A percentile compares a stretch with the other conserved stretches of the same genome.
Evolutionary conservation across 257 asterid species (phyloP).

Genomic region (Ehretia macrophylla): DNA sequence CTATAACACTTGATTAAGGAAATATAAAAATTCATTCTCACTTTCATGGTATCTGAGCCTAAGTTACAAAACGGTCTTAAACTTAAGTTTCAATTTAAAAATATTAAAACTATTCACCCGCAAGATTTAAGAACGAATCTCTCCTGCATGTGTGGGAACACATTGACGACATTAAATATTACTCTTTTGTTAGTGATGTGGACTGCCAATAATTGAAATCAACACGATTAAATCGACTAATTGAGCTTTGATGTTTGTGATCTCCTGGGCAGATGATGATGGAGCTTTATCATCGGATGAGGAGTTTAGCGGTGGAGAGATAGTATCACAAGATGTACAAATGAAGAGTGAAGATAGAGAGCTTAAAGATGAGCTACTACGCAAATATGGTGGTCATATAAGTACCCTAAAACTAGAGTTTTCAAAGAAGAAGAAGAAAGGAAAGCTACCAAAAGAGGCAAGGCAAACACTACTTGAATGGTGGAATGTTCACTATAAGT

Average conservation of each 20-base stretch:
- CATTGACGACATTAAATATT: too few relatives aligned
- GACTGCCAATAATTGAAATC: too few relatives aligned
- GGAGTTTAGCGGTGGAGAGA: conserved; percentile 63
- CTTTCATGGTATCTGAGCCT: too few relatives aligned
- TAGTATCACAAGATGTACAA: conserved; percentile 33
- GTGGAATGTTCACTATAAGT: conserved; percentile 81
- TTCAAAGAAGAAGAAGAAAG: conserved; percentile 87
- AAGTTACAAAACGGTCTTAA: too few relatives aligned
- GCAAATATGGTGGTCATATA: conserved; percentile 62
- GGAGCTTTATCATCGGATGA: conserved; percentile 63
- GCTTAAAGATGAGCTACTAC: conserved; percentile 57
- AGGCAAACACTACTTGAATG: conserved; percentile 61
- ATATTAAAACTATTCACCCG: too few relatives aligned
- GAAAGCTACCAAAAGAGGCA: conserved; percentile 75
- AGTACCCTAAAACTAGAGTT: conserved; percentile 55
- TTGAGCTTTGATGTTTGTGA: neutral
- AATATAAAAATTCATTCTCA: too few relatives aligned
- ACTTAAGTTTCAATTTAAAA: too few relatives aligned
- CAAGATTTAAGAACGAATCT: too few relatives aligned
- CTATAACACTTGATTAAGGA: too few relatives aligned
- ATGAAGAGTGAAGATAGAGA: conserved; percentile 53
- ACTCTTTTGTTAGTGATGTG: too few relatives aligned
- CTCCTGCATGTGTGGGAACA: too few relatives aligned
- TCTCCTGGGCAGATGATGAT: conserved; percentile 27
- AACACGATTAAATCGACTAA: too few relatives aligned